Evolutionary conservation across 257 asterid genomes (phyloP).

Genomic region (Jaltomata sinuosa): DNA sequence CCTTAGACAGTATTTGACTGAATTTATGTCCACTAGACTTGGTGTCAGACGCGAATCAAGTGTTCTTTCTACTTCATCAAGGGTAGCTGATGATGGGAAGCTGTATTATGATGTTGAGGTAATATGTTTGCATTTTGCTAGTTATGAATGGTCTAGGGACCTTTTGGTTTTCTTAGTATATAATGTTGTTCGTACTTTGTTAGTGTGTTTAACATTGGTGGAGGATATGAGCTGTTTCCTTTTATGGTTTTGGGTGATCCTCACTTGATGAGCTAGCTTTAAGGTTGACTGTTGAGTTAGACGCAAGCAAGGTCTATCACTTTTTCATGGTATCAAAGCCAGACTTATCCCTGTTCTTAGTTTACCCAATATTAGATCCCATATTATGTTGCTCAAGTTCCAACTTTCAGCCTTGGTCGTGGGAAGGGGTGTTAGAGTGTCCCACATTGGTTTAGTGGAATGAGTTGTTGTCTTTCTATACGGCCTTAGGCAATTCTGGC

Average conservation of each 20-base stretch:
- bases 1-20: slow-evolving; percentile 71
- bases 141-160: not conserved
- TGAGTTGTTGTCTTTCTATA: not conserved
- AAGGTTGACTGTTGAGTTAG: not conserved
- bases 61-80: slow-evolving; percentile 68
- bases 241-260: not conserved
- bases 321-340: not conserved
- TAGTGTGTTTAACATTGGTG: not conserved
- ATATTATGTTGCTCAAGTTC: not conserved
- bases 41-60: slow-evolving; percentile 82
- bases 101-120: slow-evolving; percentile 81
- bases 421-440: not conserved
- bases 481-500: not conserved
- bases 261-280: not conserved
- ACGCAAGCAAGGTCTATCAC: not conserved
- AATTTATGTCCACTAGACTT: slow-evolving; percentile 97
- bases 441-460: not conserved
- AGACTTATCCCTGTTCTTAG: not conserved
- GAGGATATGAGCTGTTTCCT: not conserved
- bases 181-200: not conserved
- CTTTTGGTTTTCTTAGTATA: not conserved
- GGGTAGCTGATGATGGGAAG: slow-evolving; percentile 79
- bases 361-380: not conserved
- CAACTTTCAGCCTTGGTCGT: not conserved
- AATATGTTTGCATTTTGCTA: slow-evolving; percentile 7